A percentile compares a stretch with the other conserved stretches of the same genome.
These are phyloP conservation scores for Pseudodiploospora longispora DNA, from an alignment of 2,329 filamentous ascomycete species.

Conservation along the genomic window DNA sequence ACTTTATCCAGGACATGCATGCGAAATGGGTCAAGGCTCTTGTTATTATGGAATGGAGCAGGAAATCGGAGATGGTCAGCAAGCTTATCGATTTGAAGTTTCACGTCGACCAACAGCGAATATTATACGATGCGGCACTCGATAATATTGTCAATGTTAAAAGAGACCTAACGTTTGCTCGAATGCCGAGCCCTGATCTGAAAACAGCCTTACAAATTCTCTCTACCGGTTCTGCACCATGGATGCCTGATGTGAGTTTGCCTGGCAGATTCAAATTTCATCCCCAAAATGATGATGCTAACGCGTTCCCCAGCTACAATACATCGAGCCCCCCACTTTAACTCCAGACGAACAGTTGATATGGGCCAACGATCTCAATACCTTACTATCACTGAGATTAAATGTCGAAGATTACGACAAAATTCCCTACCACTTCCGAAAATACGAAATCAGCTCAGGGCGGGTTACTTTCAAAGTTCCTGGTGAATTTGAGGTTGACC, in stretches of 20 bases:
- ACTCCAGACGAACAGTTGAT: constrained; percentile 64
- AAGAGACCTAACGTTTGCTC: constrained; percentile 60
- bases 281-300: constrained; percentile 9
- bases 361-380: constrained; percentile 74
- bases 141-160: constrained; percentile 64
- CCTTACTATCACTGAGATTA: constrained; percentile 72
- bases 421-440: constrained; percentile 64
- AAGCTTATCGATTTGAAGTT: constrained; percentile 80
- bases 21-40: constrained; percentile 88
- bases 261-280: not conserved
- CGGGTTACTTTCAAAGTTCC: constrained; percentile 79
- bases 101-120: constrained; percentile 59
- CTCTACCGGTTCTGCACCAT: constrained; percentile 66
- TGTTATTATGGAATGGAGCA: constrained; percentile 85
- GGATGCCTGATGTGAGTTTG: constrained; percentile 66
- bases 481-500: constrained; percentile 84
- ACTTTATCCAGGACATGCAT: constrained; percentile 72
- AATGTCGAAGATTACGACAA: constrained; percentile 74
- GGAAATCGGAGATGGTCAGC: constrained; percentile 69
- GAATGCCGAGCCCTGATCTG: constrained; percentile 83
- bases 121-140: constrained; percentile 52
- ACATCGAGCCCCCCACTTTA: constrained; percentile 65
- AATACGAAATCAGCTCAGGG: constrained; percentile 76
- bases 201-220: constrained; percentile 82
- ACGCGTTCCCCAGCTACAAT: constrained; percentile 53